Conservation (phyloP, 352 stramenopile genomes). For the Phytophthora cajani region DNA sequence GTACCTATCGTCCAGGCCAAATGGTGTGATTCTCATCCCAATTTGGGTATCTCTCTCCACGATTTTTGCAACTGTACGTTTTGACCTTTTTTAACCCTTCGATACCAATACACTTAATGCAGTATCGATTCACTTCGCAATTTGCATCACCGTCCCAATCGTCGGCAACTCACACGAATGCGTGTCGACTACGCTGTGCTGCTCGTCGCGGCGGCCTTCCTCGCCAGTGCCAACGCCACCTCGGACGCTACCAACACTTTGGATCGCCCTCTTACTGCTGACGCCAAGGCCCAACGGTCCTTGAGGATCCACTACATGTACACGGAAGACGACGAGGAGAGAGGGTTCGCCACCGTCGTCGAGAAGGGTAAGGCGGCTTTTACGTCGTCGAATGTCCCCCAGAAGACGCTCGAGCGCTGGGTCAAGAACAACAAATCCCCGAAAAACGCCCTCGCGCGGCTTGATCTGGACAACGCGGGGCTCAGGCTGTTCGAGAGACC, state of each 20-base stretch:
- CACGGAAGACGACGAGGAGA: constrained; percentile 5
- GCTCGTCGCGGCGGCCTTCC: not conserved
- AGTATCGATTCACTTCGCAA: not conserved
- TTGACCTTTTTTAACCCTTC: too few relatives aligned
- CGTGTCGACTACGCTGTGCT: not conserved
- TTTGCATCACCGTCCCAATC: not conserved
- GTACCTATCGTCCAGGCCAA: too few relatives aligned
- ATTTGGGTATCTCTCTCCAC: too few relatives aligned
- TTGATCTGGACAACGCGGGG: constrained; percentile 1
- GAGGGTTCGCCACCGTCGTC: not conserved
- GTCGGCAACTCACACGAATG: not conserved
- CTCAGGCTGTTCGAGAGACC: constrained; percentile 2
- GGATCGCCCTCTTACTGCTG: not conserved
- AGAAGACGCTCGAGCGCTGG: constrained; percentile 5
- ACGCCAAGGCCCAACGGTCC: not conserved
- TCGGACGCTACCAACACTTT: not conserved
- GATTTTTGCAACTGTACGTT: too few relatives aligned
- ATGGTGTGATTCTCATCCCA: too few relatives aligned
- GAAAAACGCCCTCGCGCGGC: not conserved
- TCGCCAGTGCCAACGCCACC: not conserved
- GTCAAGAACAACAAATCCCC: constrained; percentile 6
- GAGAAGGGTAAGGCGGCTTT: constrained; percentile 4
- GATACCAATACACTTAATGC: not conserved
- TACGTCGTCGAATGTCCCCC: not conserved
- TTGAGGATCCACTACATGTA: not conserved